These are phyloP conservation scores for Picochlorum sp. DNA, from an alignment of 139 green algal species.

Conservation along the genomic window DNA sequence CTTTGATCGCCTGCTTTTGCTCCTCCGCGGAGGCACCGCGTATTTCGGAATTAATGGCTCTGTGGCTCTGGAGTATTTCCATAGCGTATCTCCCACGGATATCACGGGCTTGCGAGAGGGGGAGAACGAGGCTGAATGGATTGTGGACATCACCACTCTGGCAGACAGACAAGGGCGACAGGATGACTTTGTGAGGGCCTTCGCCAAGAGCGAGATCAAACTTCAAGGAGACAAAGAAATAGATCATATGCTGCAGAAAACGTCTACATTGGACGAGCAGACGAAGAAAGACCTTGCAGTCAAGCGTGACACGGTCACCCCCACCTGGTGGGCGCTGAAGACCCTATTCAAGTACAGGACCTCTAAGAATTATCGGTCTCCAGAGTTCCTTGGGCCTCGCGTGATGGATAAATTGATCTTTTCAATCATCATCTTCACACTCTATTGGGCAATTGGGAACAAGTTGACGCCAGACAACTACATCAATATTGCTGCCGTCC, in stretches of 20 bases:
- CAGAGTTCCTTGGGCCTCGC: conserved; percentile 49
- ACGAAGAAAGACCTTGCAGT: conserved; percentile 42
- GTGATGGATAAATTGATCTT: conserved; percentile 59
- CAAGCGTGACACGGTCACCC: conserved; percentile 51
- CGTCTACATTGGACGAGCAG: conserved; percentile 18
- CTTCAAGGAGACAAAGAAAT: conserved; percentile 14
- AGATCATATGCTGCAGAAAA: conserved; percentile 3
- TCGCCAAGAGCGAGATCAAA: conserved; percentile 14
- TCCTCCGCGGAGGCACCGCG: conserved; percentile 36
- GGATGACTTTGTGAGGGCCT: conserved; percentile 17
- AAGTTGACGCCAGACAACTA: conserved; percentile 32
- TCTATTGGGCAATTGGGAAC: conserved; percentile 46
- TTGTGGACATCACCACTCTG: conserved; percentile 39
- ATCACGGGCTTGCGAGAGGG: conserved; percentile 11
- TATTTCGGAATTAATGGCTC: conserved; percentile 49
- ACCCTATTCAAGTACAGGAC: conserved; percentile 65
- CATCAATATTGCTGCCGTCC: conserved; percentile 57
- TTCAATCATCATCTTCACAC: conserved; percentile 52
- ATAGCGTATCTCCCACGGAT: conserved; percentile 14
- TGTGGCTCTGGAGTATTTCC: conserved; percentile 35
- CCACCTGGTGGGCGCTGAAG: conserved; percentile 58
- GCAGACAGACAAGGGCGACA: conserved; percentile 23
- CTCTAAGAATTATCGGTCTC: conserved; percentile 51
- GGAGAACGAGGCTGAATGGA: conserved; percentile 46
- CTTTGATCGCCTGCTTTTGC: conserved; percentile 55